A percentile compares a stretch with the other conserved stretches of the same genome.
Conservation (phyloP, 140 eudicot species). For the Erigeron philadelphicus region DNA sequence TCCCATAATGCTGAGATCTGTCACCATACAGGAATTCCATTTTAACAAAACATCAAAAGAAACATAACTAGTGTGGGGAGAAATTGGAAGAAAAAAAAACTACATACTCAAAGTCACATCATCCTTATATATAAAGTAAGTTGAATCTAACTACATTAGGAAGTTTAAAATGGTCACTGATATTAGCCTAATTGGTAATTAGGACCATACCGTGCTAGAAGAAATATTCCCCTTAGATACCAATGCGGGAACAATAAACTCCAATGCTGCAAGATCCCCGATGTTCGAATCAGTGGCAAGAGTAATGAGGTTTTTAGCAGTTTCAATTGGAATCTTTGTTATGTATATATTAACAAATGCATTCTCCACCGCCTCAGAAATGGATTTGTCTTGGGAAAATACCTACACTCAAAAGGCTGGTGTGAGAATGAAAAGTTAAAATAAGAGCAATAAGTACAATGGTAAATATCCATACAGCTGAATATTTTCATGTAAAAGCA, state of each 20-base stretch:
- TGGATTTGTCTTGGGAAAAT: constrained; percentile 90
- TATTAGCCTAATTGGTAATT: constrained; percentile 1
- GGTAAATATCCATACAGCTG: neutral
- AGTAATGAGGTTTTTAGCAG: constrained; percentile 77
- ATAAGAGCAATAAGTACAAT: neutral
- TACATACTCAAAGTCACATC: neutral
- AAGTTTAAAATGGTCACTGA: neutral
- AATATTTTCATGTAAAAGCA: neutral
- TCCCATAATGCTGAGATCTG: constrained; percentile 98
- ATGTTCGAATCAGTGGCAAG: constrained; percentile 82
- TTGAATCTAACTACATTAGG: neutral
- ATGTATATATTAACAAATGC: constrained; percentile 85
- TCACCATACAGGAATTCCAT: constrained; percentile 11
- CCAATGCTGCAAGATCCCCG: constrained; percentile 95
- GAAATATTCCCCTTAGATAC: constrained; percentile 88
- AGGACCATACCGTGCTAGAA: constrained; percentile 49
- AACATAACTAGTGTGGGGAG: neutral
- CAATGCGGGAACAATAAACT: constrained; percentile 65
- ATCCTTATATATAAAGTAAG: neutral
- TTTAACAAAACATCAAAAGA: neutral
- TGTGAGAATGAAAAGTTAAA: neutral
- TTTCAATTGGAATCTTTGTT: constrained; percentile 64
- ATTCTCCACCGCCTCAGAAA: constrained; percentile 90
- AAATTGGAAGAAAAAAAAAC: neutral
- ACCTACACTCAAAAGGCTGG: constrained; percentile 41